Evolutionary conservation across 2,329 filamentous ascomycete species (phyloP), one percentile per base, ranked within the genome.

Genomic region (Metarhizium sp.): DNA sequence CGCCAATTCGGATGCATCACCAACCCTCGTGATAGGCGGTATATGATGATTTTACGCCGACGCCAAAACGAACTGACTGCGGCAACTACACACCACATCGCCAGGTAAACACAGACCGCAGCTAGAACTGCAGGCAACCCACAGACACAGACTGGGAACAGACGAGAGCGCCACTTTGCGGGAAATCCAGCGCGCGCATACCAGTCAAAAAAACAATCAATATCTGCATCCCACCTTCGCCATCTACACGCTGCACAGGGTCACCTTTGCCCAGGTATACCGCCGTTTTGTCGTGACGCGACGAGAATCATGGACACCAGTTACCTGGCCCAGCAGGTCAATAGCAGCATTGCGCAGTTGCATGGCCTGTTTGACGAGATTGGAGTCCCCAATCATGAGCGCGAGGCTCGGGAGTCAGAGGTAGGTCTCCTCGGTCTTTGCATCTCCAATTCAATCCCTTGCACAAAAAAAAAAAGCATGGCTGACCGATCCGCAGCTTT

Each of bases 331-430:
- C 90, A 95, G 71, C 94, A 97, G 82, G 90, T 99, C 74, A 94
- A 90, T 63, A 90, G 83, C 66, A 96, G 96, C 68, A 91, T 97
- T 69, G 84, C 84, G 71, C 91, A 96, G 73, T 81, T 99, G 58
- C 92, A 97, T 73, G 88, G 88, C 61, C 82, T 97, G 56, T 99
- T 96, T 67, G 94, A 99, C 71, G 92, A 99, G 69, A 99, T 99
- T 66, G 94, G 94, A 57, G 88, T 99, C n/a, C 84, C 92, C 32
- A 84, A 77, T 66, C 91, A 96, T 84, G 94, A 97, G 71, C 88
- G 94, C 66, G 91, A 97, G 68, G 80, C 83, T 51, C 82, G 94
- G 65, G 92, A 97, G 69, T 82, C 89, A 68, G 90, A 96, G 84
- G 92, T 95, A 25, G 56, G 30, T 46, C 14, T 18, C 36, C 20